Evolutionary conservation across 352 stramenopile genomes (phyloP), one percentile per base, ranked within the genome.

Genomic region (Pythium folliculosum): DNA sequence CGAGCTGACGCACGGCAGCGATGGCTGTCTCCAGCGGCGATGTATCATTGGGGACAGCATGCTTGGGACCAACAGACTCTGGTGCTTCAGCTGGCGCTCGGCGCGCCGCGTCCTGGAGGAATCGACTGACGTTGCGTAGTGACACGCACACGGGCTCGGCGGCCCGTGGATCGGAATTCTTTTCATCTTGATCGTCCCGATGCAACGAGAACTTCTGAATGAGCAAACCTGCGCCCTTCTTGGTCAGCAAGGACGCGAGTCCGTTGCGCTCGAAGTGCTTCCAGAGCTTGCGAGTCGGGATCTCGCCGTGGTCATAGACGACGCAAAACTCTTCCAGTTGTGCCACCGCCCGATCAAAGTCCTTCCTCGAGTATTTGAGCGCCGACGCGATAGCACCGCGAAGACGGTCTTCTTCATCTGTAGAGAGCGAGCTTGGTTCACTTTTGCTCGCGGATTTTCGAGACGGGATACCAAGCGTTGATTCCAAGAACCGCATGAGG

Each of bases 261-360:
- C 80, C 79, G 22, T 75, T 78, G 16, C 66, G 56, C 13, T 87
- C 69, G 66, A 88, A 78, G n/a, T 84, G 60, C 49, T 77, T 79
- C 76, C 80, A 87, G 14, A 87, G 53, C 30, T 66, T 74, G 1
- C 65, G 58, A 7, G 69, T 56, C 0, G 63, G 30, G 30, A 87
- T 70, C 12, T 77, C 67, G 9, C 45, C 60, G 61, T 87, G 82
- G 10, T 72, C 71, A 23, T 83, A 73, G 19, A 86, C 63, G 5
- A 87, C 72, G 30, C 81, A 90, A 45, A 83, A 83, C 57, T 88
- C 81, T 48, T 82, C 67, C 19, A 90, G 77, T 3, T 77, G 55
- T 6, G 61, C 50, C 40, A 81, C 69, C 5, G 76, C 70, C 13
- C 62, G 44, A 22, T 78, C 69, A 23, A 87, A 74, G 8, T 69